Evolutionary conservation across 352 stramenopile genomes (phyloP).

Genomic region (Aphanomyces cochlioides): DNA sequence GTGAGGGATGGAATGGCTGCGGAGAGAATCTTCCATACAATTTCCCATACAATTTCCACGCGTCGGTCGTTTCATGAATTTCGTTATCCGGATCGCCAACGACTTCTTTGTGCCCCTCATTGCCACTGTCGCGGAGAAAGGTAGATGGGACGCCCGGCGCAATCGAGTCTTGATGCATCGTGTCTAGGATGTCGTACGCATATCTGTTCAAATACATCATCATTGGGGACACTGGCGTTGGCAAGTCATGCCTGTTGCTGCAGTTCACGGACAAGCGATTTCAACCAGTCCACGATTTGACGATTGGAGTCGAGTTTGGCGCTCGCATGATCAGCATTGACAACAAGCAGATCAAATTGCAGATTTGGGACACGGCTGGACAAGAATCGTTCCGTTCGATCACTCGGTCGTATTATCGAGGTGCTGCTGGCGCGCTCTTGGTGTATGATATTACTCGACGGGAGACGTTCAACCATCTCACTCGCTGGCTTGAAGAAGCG

Average conservation of each 20-base stretch:
- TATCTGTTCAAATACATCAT: conserved; percentile 99
- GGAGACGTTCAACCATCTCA: conserved; percentile 99
- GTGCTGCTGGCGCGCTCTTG: conserved; percentile 94
- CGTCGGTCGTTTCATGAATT: conserved; percentile 18
- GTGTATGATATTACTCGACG: conserved; percentile 98
- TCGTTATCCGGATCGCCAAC: conserved; percentile 21
- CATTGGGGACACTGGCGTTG: conserved; percentile 98
- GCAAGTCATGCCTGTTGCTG: conserved; percentile 99
- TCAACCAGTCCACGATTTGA: conserved; percentile 98
- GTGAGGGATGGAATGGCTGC: not conserved
- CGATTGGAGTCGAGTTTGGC: conserved; percentile 99
- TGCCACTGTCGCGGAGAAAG: conserved; percentile 7
- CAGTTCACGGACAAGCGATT: conserved; percentile 99
- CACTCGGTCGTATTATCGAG: conserved; percentile 98
- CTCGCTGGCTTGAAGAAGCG: conserved; percentile 97
- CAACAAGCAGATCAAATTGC: conserved; percentile 97
- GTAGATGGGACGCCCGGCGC: not conserved
- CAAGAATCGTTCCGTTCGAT: conserved; percentile 99
- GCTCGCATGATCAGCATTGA: conserved; percentile 99
- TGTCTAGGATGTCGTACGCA: conserved; percentile 87
- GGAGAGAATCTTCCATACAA: not conserved
- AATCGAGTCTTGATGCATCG: not conserved
- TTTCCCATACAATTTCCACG: not conserved
- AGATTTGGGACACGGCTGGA: conserved; percentile 98
- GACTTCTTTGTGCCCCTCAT: conserved; percentile 25